Base-by-base conservation (phyloP, 202 grass and related monocot species). In the Carex arenaria region DNA sequence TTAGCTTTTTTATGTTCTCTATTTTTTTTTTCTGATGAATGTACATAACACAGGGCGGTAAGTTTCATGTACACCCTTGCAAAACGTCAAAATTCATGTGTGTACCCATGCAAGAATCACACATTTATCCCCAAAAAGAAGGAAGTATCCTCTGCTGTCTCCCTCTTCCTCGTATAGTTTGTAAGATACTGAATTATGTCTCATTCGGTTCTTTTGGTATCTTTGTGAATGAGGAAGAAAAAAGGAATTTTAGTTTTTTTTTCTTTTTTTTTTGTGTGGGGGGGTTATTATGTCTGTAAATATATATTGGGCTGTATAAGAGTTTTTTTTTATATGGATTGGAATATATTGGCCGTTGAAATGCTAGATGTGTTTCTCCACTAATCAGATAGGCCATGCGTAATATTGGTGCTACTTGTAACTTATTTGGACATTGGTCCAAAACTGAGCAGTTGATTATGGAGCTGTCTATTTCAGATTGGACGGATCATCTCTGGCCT, bases 1-100 rank as follows among this genome's bases (percentile, higher is more conserved):
- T 95, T 83, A 80, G 69, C 84, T 68, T 23, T 11, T 60, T 73
- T 87, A 62, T 78, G 2, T 20, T 38, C 72, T 62, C 36, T 19
- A 61, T 45, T 42, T 40, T 19, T 81, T 82, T 31, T 82, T 31
- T 54, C 0, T 34, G 10, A 71, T 42, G 51, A 68, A 75, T 45
- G 19, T 53, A 64, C 0, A 75, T 79, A 53, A 71, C 34, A 5
- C 47, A 45, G 14, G 22, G 45, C 15, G 4, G 31, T 52, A 67
- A 19, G 17, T 65, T 32, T 31, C 63, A 32, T 5, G 26, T 68
- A 42, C 1, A 3, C 28, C 62, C 62, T 32, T 65, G 66, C 34
- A 19, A n/a, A 42, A 42, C 19, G 17, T 19, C 7, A 68, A 42
- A 40, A 4, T 68, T 68, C 18, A 59, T 19, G 14, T 15, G 26